These are phyloP conservation scores for Pythium graminicola DNA, from an alignment of 352 stramenopile genomes.

Conservation along the genomic window DNA sequence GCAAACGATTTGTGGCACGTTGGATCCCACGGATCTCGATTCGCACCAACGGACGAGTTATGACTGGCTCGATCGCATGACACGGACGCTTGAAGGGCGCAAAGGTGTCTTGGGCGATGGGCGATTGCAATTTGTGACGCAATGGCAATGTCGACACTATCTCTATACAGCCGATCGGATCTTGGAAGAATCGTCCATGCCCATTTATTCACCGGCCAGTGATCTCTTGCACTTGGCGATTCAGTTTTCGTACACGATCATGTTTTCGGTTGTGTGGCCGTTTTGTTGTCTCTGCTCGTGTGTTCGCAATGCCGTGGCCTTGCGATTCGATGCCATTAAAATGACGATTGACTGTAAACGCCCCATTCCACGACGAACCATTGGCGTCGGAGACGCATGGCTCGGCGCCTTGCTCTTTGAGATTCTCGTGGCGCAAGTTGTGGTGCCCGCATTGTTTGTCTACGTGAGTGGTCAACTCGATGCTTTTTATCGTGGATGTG, in stretches of 20 bases:
- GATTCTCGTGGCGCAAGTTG: slow-evolving; percentile 37
- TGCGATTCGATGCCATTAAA: slow-evolving; percentile 56
- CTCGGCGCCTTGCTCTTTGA: slow-evolving; percentile 49
- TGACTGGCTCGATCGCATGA: slow-evolving; percentile 49
- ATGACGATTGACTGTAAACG: slow-evolving; percentile 67
- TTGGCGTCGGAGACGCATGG: slow-evolving; percentile 48
- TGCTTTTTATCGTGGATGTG: slow-evolving; percentile 36
- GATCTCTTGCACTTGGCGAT: slow-evolving; percentile 56
- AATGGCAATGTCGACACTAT: slow-evolving; percentile 58
- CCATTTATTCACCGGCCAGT: slow-evolving; percentile 42
- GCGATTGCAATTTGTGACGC: slow-evolving; percentile 36
- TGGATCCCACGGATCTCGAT: slow-evolving; percentile 36
- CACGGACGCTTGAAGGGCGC: slow-evolving; percentile 20
- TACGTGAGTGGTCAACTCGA: slow-evolving; percentile 60
- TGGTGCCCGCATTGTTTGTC: slow-evolving; percentile 52
- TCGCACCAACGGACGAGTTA: slow-evolving; percentile 45
- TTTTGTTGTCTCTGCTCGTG: slow-evolving; percentile 54
- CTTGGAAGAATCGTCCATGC: slow-evolving; percentile 56
- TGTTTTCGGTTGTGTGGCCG: slow-evolving; percentile 62
- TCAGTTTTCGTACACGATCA: slow-evolving; percentile 64
- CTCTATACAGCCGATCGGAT: slow-evolving; percentile 46
- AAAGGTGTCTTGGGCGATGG: not conserved
- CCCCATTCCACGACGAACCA: slow-evolving; percentile 35
- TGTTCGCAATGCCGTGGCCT: slow-evolving; percentile 39
- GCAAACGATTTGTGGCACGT: slow-evolving; percentile 36